These are phyloP conservation scores for Hymenoscyphus infarciens DNA, from an alignment of 2,329 filamentous ascomycete genomes.

Conservation along the genomic window DNA sequence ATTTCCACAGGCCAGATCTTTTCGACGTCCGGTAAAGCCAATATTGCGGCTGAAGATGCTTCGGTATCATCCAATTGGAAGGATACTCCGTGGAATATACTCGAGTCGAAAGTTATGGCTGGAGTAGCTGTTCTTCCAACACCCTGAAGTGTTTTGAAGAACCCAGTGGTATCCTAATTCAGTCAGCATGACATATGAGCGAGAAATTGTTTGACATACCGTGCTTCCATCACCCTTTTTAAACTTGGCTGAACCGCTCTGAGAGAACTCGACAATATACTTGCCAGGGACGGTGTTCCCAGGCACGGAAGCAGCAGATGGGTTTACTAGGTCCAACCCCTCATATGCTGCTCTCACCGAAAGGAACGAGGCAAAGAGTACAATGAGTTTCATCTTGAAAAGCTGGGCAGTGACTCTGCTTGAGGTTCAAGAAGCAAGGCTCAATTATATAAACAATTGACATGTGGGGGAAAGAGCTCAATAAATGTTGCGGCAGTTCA, in stretches of 20 bases:
- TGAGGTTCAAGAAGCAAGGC: no score
- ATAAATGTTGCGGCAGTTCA: no score
- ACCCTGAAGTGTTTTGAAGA: not conserved
- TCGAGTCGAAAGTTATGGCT: not conserved
- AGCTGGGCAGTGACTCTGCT: not conserved
- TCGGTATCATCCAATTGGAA: slow-evolving; percentile 1
- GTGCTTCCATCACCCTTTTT: slow-evolving; percentile 2
- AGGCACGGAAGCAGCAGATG: not conserved
- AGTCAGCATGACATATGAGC: not conserved
- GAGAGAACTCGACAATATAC: slow-evolving; percentile 5
- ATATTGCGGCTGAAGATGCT: not conserved
- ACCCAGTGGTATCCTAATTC: not conserved
- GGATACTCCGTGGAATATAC: slow-evolving; percentile 4
- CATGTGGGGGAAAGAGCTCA: no score
- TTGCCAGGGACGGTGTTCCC: not conserved
- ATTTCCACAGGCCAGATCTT: slow-evolving; percentile 8
- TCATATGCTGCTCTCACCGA: slow-evolving; percentile 3
- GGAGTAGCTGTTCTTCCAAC: not conserved
- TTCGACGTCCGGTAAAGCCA: slow-evolving; percentile 2
- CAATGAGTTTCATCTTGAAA: slow-evolving; percentile 1
- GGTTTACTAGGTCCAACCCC: no score
- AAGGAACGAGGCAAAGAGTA: slow-evolving; percentile 3
- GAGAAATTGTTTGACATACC: not conserved
- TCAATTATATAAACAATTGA: no score
- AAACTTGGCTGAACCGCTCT: slow-evolving; percentile 1